Evolutionary conservation across 2,329 filamentous ascomycete species (phyloP).

Genomic region (Colletotrichum ledebouriae): DNA sequence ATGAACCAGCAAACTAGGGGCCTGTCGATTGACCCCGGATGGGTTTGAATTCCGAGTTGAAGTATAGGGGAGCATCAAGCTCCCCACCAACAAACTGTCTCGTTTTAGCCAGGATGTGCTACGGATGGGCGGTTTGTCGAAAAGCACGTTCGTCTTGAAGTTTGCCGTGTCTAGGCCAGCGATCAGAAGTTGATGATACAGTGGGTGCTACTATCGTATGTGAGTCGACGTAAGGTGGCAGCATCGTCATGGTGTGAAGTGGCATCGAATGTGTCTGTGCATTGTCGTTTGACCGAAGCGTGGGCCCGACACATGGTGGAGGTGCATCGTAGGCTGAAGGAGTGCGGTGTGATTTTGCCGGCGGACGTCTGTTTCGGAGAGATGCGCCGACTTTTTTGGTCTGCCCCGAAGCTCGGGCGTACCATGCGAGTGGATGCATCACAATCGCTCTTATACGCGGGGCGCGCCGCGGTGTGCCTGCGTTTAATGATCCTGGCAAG

Average conservation of each 20-base stretch:
- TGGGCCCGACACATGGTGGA: constrained; percentile 34
- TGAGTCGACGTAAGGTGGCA: constrained; percentile 26
- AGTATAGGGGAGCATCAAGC: not conserved
- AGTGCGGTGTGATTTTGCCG: constrained; percentile 14
- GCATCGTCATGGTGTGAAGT: constrained; percentile 11
- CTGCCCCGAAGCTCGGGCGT: constrained; percentile 4
- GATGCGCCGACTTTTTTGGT: not conserved
- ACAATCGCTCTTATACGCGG: not conserved
- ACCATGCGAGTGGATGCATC: constrained; percentile 11
- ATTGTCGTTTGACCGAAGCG: constrained; percentile 27
- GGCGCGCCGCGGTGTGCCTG: constrained; percentile 15
- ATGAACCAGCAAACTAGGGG: constrained; percentile 35
- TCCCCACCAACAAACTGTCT: too few relatives aligned
- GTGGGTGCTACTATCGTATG: constrained; percentile 17
- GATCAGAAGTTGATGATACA: constrained; percentile 20
- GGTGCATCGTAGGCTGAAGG: constrained; percentile 32
- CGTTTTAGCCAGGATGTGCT: not conserved
- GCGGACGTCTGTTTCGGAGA: constrained; percentile 10
- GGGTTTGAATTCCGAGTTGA: not conserved
- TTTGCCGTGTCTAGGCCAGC: not conserved
- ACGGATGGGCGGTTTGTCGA: not conserved
- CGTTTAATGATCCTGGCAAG: not conserved
- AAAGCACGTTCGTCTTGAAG: not conserved
- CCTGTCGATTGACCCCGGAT: constrained; percentile 20
- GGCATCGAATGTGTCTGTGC: constrained; percentile 31